Base-by-base conservation (phyloP, 2,329 filamentous ascomycete genomes). In the Aspergillus latus region DNA sequence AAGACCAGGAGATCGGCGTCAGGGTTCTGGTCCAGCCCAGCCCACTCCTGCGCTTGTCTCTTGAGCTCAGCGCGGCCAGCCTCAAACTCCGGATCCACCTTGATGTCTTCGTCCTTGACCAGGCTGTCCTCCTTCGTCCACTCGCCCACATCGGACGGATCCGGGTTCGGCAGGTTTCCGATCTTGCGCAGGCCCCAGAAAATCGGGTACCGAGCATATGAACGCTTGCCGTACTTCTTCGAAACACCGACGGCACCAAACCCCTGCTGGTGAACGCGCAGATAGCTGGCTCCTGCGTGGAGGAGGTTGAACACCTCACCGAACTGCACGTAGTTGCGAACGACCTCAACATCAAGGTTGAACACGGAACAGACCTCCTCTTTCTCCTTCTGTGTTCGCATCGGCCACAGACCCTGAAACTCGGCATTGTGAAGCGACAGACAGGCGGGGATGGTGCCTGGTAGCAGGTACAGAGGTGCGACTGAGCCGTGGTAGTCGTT, bases 301-400 rank as follows among this genome's bases (percentile, higher is more conserved):
- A 88, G 74, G 50, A 88, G 74, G 67, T 88, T 88, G 76, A 88
- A 88, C 8, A 88, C 82, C 59, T 87, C 85, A 45, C 86, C 85
- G 61, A 87, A 88, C 61, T 88, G 85, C 6, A 88, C 81, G 65
- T 88, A 88, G 44, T 80, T 78, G 49, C 79, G 76, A 7, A 83
- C 84, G 32, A 84, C 72, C 5, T 85, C 79, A 9, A 80, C 69
- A 11, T 80, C 76, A 26, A 88, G 73, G 62, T 87, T 87, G 72
- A 85, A 88, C 34, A 88, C 84, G 2, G 79, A 78, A 67, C 84
- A 87, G 3, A 88, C 83, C 68, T 88, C 85, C 40, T 81, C 80
- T 55, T 80, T 78, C 62, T 88, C 85, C 45, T 82, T 79, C 7
- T 80, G 76, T 8, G 80, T 85, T 8, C 85, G 77, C 80, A 88